These are phyloP conservation scores for Sinapis alba DNA, from an alignment of 441 rosid species.

Conservation along the genomic window DNA sequence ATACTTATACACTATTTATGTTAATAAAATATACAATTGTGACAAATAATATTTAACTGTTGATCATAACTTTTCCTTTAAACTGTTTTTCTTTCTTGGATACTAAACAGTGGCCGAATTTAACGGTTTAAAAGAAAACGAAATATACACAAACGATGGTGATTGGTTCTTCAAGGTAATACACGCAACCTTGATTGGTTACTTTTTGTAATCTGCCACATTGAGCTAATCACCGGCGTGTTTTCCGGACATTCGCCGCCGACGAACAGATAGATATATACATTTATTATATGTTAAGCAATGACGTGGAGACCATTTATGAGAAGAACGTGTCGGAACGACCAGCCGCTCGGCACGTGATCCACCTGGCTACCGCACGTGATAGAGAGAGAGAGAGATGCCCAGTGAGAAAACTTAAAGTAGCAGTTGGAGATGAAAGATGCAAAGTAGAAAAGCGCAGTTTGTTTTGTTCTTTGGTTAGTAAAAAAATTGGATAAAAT, in stretches of 20 bases:
- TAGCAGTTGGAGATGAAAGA: constrained; percentile 1
- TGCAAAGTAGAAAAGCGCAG: neutral
- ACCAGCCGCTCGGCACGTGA: constrained; percentile 34
- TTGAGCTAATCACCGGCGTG: constrained; percentile 33
- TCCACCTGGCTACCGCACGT: constrained; percentile 27
- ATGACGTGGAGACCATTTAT: constrained; percentile 21
- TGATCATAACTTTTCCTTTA: neutral
- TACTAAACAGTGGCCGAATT: constrained; percentile 5
- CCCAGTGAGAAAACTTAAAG: neutral
- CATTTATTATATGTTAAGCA: neutral
- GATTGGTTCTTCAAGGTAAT: constrained; percentile 9
- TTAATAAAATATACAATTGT: neutral
- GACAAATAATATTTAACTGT: neutral
- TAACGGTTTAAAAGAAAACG: neutral
- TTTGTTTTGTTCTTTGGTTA: constrained; percentile 1
- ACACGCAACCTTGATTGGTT: constrained; percentile 9
- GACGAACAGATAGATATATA: constrained; percentile 18
- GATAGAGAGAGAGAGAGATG: constrained; percentile 17
- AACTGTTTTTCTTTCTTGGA: constrained; percentile 10
- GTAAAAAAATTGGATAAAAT: neutral
- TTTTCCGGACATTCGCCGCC: constrained; percentile 35
- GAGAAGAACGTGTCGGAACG: constrained; percentile 26
- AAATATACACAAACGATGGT: neutral
- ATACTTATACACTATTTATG: neutral
- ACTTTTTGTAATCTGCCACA: neutral